Evolutionary conservation across 495 filamentous ascomycete genomes (phyloP).

Genomic region (Hyphodiscus hymeniophilus): DNA sequence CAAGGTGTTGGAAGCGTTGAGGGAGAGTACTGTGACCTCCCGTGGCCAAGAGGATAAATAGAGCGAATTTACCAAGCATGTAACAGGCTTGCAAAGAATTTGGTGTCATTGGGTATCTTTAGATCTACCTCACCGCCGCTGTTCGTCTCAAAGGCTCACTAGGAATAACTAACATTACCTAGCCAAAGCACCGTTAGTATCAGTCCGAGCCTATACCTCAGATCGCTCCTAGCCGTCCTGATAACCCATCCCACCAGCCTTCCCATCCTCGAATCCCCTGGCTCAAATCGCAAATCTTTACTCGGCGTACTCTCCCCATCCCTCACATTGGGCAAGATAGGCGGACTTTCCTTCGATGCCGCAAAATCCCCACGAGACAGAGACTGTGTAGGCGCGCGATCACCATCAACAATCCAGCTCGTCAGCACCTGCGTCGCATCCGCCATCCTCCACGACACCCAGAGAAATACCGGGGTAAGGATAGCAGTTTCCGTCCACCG

Average conservation of each 20-base stretch:
- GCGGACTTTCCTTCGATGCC: background rate
- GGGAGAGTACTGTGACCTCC: too few species aligned
- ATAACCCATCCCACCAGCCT: background rate
- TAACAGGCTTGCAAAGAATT: too few species aligned
- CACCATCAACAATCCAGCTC: conserved; percentile 31
- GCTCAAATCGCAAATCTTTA: conserved; percentile 8
- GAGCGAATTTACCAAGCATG: too few species aligned
- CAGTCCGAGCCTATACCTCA: conserved; percentile 21
- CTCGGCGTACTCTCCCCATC: background rate
- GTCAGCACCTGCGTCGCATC: conserved; percentile 31
- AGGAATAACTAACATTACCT: conserved; percentile 15
- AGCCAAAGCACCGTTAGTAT: conserved; percentile 26
- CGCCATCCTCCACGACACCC: conserved; percentile 27
- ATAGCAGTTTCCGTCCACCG: conserved; percentile 28
- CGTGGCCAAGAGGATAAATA: too few species aligned
- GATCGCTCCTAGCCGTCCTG: conserved; percentile 6
- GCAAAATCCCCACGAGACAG: background rate
- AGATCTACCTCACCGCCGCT: too few species aligned
- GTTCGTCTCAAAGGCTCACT: too few species aligned
- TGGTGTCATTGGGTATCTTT: too few species aligned
- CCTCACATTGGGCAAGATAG: background rate
- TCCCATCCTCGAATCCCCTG: conserved; percentile 1
- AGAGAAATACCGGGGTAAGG: conserved; percentile 34
- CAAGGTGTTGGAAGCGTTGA: too few species aligned
- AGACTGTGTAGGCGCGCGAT: background rate